These are phyloP conservation scores for Pluteus cervinus DNA, from an alignment of 768 basidiomycete genomes.

Conservation along the genomic window DNA sequence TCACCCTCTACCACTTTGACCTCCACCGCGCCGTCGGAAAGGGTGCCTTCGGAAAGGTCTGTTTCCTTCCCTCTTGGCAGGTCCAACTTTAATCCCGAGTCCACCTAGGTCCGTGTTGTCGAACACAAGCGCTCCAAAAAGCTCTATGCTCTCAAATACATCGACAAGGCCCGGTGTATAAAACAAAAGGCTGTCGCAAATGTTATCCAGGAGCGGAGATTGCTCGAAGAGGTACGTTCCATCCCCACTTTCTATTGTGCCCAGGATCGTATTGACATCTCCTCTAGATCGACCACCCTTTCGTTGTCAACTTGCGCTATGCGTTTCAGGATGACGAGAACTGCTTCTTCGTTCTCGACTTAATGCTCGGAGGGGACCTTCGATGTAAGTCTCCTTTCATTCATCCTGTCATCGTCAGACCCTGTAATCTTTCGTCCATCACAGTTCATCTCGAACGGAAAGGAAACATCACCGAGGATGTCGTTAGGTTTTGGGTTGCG, in stretches of 20 bases:
- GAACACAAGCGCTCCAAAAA: constrained; percentile 93
- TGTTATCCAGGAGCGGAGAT: constrained; percentile 87
- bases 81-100: constrained; percentile 3
- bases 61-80: constrained; percentile 14
- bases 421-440: too few relatives aligned
- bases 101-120: constrained; percentile 82
- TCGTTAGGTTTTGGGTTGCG: constrained; percentile 83
- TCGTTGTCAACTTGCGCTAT: constrained; percentile 85
- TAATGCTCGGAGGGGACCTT: constrained; percentile 94
- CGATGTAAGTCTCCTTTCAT: constrained; percentile 54
- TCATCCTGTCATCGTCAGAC: constrained; percentile 5
- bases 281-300: constrained; percentile 77
- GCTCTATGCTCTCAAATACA: constrained; percentile 95
- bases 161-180: constrained; percentile 91
- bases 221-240: constrained; percentile 78
- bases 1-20: constrained; percentile 94
- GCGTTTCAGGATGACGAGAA: constrained; percentile 98
- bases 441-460: constrained; percentile 81
- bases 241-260: constrained; percentile 4
- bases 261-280: constrained; percentile 5
- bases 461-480: constrained; percentile 58
- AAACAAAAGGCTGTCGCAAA: constrained; percentile 89
- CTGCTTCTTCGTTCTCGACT: constrained; percentile 95
- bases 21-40: constrained; percentile 94
- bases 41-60: constrained; percentile 96